These are phyloP conservation scores for Suhomyces maxii DNA, from an alignment of 1,139 yeast genomes.

Conservation along the genomic window DNA sequence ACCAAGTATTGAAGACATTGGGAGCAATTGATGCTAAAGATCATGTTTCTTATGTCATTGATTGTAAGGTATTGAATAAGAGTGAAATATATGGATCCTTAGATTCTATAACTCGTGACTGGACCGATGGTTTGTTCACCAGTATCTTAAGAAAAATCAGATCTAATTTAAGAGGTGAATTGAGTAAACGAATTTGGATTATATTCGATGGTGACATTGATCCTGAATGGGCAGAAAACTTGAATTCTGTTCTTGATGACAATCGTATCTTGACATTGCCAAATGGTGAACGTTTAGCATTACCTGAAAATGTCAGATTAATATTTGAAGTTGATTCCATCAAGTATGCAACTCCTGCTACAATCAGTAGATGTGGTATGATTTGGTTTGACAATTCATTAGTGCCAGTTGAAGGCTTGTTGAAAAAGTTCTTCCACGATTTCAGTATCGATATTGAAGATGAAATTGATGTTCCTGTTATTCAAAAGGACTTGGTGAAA, in stretches of 20 bases:
- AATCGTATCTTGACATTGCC: conserved; percentile 80
- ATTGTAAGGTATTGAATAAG: conserved; percentile 74
- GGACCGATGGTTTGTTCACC: conserved; percentile 90
- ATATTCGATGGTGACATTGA: conserved; percentile 93
- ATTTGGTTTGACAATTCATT: conserved; percentile 59
- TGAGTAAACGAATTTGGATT: conserved; percentile 64
- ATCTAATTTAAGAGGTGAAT: conserved; percentile 62
- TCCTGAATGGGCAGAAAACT: conserved; percentile 90
- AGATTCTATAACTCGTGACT: conserved; percentile 79
- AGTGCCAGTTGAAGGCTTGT: conserved; percentile 20
- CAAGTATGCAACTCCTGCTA: conserved; percentile 79
- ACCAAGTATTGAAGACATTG: conserved; percentile 49
- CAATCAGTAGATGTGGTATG: conserved; percentile 92
- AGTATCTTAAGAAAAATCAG: conserved; percentile 59
- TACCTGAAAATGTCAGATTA: conserved; percentile 65
- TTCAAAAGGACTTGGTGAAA: conserved; percentile 13
- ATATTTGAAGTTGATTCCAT: conserved; percentile 77
- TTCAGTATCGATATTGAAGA: conserved; percentile 13
- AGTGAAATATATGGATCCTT: conserved; percentile 67
- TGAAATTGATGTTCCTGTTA: conserved; percentile 5
- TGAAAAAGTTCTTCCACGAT: conserved; percentile 27
- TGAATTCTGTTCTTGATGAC: conserved; percentile 90
- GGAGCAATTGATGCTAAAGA: conserved; percentile 35
- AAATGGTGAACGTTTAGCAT: conserved; percentile 77
- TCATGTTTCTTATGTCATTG: conserved; percentile 50